Evolutionary conservation across 202 grass and related monocot species (phyloP).

Genomic region (Digitaria exilis): DNA sequence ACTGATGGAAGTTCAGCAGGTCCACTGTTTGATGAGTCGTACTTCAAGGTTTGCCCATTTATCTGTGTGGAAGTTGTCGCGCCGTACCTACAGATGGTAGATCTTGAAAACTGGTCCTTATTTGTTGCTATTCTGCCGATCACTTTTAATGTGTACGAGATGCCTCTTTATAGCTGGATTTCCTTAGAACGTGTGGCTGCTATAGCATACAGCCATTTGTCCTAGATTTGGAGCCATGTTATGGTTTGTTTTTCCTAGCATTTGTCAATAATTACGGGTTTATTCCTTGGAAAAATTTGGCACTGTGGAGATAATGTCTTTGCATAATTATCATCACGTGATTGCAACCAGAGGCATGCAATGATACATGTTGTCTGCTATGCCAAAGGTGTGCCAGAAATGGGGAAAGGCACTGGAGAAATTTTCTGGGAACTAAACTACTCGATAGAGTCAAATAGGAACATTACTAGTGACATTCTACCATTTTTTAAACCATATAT

Average conservation of each 20-base stretch:
- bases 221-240: conserved; percentile 14
- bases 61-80: neutral
- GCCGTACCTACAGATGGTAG: conserved; percentile 20
- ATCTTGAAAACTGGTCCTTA: conserved; percentile 39
- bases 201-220: conserved; percentile 8
- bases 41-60: conserved; percentile 32
- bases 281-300: conserved; percentile 2
- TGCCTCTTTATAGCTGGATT: conserved; percentile 40
- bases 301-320: neutral
- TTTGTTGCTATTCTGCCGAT: conserved; percentile 20
- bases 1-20: conserved; percentile 16
- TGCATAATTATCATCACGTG: conserved; percentile 14
- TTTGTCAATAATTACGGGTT: conserved; percentile 24
- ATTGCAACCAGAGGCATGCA: neutral
- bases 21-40: conserved; percentile 28
- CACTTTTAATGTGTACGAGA: conserved; percentile 29
- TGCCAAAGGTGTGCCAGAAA: neutral
- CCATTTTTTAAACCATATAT: neutral
- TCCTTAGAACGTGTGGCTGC: conserved; percentile 22
- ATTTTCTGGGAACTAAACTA: too few relatives aligned
- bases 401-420: too few relatives aligned
- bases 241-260: conserved; percentile 14
- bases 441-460: conserved; percentile 20
- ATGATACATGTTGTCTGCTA: neutral
- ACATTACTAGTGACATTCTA: neutral